Percentiles rank a stretch among this genome's conserved stretches.
Evolutionary conservation across 352 stramenopile genomes (phyloP).

Genomic region (Phytophthora tentaculata): DNA sequence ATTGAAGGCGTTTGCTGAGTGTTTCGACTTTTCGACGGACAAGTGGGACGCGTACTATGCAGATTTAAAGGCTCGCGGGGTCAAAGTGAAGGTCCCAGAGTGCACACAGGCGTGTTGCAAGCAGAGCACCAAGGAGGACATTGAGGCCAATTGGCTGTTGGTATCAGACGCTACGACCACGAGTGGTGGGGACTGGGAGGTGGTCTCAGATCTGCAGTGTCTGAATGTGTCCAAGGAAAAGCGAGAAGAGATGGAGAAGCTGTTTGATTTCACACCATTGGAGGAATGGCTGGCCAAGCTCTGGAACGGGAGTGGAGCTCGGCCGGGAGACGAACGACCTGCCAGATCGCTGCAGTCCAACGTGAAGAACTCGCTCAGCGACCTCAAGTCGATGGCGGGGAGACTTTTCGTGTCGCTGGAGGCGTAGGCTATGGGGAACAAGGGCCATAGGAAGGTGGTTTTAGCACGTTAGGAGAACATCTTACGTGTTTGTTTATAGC

Average conservation of each 20-base stretch:
- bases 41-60: constrained; percentile 85
- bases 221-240: constrained; percentile 65
- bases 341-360: constrained; percentile 47
- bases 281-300: constrained; percentile 74
- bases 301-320: constrained; percentile 46
- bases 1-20: constrained; percentile 85
- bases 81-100: constrained; percentile 30
- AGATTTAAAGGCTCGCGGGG: constrained; percentile 38
- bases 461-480: too few species aligned
- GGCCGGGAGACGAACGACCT: constrained; percentile 13
- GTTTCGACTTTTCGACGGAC: constrained; percentile 85
- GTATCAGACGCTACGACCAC: constrained; percentile 69
- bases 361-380: constrained; percentile 65
- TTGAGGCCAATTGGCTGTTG: constrained; percentile 85
- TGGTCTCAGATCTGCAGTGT: constrained; percentile 71
- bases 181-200: constrained; percentile 69
- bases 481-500: too few species aligned
- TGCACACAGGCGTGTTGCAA: constrained; percentile 72
- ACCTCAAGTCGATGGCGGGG: constrained; percentile 60
- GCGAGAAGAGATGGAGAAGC: constrained; percentile 62
- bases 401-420: constrained; percentile 60
- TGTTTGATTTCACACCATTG: constrained; percentile 62
- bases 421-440: too few species aligned
- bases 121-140: constrained; percentile 74
- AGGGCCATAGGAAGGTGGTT: too few species aligned